phyloP scores from a whole-genome alignment of 768 basidiomycete genomes.

The Cubamyces sp. region DNA sequence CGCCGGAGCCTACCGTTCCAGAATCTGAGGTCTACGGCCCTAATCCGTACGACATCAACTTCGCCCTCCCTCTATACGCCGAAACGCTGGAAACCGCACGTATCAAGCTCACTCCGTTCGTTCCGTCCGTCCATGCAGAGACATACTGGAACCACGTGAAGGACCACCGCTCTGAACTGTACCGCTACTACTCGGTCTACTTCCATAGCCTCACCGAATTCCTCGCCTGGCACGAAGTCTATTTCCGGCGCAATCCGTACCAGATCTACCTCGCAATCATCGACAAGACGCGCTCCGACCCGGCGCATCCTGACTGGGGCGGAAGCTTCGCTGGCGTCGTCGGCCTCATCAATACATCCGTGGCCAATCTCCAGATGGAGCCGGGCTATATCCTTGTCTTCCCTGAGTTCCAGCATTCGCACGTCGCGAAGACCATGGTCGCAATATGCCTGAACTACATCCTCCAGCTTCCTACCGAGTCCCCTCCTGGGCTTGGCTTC shows the following conservation, averaged over 20 bases:
- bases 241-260: conserved; percentile 23
- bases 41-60: conserved; percentile 35
- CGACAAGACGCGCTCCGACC: conserved; percentile 42
- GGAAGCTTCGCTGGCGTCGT: conserved; percentile 47
- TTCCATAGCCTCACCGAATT: conserved; percentile 26
- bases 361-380: conserved; percentile 40
- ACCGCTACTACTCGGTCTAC: conserved; percentile 39
- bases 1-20: background rate
- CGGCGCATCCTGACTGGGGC: conserved; percentile 34
- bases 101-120: conserved; percentile 45
- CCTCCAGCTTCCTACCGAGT: conserved; percentile 30
- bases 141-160: conserved; percentile 35
- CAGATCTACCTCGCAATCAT: conserved; percentile 41
- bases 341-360: conserved; percentile 38
- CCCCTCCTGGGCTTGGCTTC: conserved; percentile 43
- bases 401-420: conserved; percentile 45
- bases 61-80: conserved; percentile 39
- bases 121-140: conserved; percentile 41
- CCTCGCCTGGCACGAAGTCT: conserved; percentile 27
- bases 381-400: conserved; percentile 44
- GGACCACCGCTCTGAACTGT: conserved; percentile 34
- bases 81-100: conserved; percentile 40
- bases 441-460: conserved; percentile 37
- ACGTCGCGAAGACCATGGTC: conserved; percentile 47
- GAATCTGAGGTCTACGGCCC: conserved; percentile 20